phyloP scores from a whole-genome alignment of 345 rosid genomes.

The Brassica incana region DNA sequence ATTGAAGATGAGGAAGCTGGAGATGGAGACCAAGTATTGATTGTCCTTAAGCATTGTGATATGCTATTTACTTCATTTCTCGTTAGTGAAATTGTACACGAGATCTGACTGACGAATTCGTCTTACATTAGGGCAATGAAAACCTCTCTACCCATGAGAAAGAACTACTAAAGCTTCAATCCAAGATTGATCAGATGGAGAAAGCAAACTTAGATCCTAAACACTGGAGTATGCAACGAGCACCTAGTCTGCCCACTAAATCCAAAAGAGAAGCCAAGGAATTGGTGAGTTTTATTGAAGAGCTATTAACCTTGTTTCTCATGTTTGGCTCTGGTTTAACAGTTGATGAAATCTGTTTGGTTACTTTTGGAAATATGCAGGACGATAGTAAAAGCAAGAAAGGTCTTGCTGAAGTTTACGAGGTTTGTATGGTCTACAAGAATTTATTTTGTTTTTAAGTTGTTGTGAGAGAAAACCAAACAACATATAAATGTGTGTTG shows the following conservation, averaged over 20 bases:
- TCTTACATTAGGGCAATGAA: slow-evolving; percentile 46
- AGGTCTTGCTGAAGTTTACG: slow-evolving; percentile 95
- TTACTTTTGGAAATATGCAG: slow-evolving; percentile 47
- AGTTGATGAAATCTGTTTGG: slow-evolving; percentile 9
- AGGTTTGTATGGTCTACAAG: slow-evolving; percentile 56
- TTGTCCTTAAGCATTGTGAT: neutral
- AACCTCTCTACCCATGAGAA: slow-evolving; percentile 80
- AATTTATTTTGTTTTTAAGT: neutral
- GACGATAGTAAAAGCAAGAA: slow-evolving; percentile 92
- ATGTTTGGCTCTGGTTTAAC: neutral
- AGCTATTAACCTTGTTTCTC: neutral
- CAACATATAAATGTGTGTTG: neutral
- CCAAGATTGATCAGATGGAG: slow-evolving; percentile 84
- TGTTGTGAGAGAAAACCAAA: slow-evolving; percentile 2
- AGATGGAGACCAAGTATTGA: slow-evolving; percentile 43
- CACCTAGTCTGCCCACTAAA: slow-evolving; percentile 54
- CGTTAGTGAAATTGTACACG: neutral
- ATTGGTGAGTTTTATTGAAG: slow-evolving; percentile 49
- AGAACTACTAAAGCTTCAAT: slow-evolving; percentile 52
- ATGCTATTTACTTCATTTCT: slow-evolving; percentile 13
- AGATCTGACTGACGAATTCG: neutral
- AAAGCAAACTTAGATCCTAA: slow-evolving; percentile 83
- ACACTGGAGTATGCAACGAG: slow-evolving; percentile 87
- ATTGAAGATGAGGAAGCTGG: slow-evolving; percentile 53
- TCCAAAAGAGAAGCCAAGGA: slow-evolving; percentile 71